Base-by-base conservation (phyloP, 2,329 filamentous ascomycete species). In the Botrytis byssoidea region DNA sequence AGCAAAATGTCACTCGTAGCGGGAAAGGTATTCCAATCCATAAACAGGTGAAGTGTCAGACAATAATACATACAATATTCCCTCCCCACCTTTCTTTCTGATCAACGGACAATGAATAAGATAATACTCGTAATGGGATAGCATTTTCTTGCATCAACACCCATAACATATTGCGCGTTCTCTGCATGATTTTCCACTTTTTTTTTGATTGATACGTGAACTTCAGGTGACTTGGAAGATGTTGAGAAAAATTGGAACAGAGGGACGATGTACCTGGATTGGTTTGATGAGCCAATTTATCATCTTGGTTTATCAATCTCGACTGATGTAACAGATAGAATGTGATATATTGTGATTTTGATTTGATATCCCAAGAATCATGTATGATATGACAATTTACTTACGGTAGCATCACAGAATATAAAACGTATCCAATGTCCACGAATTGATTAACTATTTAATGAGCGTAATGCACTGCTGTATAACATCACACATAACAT, bases 141-240 rank as follows among this genome's bases (percentile, higher is more conserved):
- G 25, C 8, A 29, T 42, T 25, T n/a, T 63, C 60, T 25, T 66
- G 63, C 40, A 65, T 46, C 63, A 65, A 35, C n/a, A 46, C 44
- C 25, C 25, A 46, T 66, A n/a, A 25, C 29, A 22, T 25, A 48
- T 66, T 46, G 29, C 42, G 63, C 20, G 42, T 66, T 48, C 37
- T 18, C 10, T 51, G 29, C 44, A 66, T 66, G 64, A 66, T 48
- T 48, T 66, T 66, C 32, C 44, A 64, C 64, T 48, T 32, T 66
- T 48, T 32, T 66, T 42, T 42, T 42, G 40, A 42, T 63, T 29
- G 37, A 63, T 66, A 51, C 44, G n/a, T 66, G 20, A n/a, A 37
- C 20, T 65, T 29, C 63, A 32, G 20, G 22, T 42, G 63, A 65
- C 63, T n/a, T 7, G 63, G 63, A 32, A 20, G 29, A 32, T 44